phyloP scores from a whole-genome alignment of 2,329 filamentous ascomycete species.

The Cytospora mali region DNA sequence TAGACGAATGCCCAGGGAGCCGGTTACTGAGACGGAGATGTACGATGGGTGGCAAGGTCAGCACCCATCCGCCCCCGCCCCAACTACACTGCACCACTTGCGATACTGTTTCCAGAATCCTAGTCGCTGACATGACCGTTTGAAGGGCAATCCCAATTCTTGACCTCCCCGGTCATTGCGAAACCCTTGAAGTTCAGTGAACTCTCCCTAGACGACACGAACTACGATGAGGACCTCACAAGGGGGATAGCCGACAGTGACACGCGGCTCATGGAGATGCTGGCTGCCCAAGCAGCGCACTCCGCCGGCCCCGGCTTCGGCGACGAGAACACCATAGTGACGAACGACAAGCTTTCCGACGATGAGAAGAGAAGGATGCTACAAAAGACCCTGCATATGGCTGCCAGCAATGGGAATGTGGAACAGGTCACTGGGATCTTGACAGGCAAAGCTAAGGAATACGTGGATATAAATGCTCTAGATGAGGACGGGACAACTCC shows the following conservation, averaged over 20 bases:
- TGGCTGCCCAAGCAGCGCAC: conserved; percentile 89
- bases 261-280: conserved; percentile 88
- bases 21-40: conserved; percentile 85
- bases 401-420: conserved; percentile 93
- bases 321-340: conserved; percentile 78
- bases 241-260: conserved; percentile 74
- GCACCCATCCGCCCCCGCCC: conserved; percentile 28
- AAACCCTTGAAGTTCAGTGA: conserved; percentile 82
- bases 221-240: conserved; percentile 68
- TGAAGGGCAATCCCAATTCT: conserved; percentile 90
- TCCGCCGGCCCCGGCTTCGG: conserved; percentile 71
- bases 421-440: conserved; percentile 78
- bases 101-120: conserved; percentile 6
- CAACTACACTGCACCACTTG: conserved; percentile 29
- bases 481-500: conserved; percentile 97
- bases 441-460: conserved; percentile 70
- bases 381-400: conserved; percentile 90
- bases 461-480: conserved; percentile 81
- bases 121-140: conserved; percentile 8
- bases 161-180: conserved; percentile 82
- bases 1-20: conserved; percentile 67
- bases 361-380: conserved; percentile 78
- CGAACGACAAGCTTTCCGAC: conserved; percentile 72
- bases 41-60: conserved; percentile 98
- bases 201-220: conserved; percentile 77